A percentile compares a stretch with the other conserved stretches of the same genome.
Evolutionary conservation across 371 early-diverging fungal genomes (phyloP).

Genomic region (Lichtheimia corymbifera): DNA sequence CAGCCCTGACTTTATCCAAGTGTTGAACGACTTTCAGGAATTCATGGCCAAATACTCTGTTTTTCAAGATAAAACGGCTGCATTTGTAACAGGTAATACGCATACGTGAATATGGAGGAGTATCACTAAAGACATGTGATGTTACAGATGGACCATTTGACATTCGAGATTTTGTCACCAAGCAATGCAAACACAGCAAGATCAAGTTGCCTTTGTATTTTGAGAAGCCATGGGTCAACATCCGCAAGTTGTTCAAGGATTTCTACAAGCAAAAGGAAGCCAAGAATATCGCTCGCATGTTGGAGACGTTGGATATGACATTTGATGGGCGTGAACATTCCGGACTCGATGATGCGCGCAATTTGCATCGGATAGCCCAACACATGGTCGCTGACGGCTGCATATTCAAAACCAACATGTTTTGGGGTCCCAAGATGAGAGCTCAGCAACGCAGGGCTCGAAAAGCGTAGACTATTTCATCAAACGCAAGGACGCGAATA

Average conservation of each 20-base stretch:
- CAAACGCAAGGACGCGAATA: too few relatives aligned
- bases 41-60: constrained; percentile 45
- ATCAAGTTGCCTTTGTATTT: constrained; percentile 53
- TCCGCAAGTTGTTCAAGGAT: constrained; percentile 51
- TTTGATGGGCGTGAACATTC: constrained; percentile 79
- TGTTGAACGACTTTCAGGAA: constrained; percentile 41
- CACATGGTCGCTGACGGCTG: constrained; percentile 47
- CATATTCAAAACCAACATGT: constrained; percentile 47
- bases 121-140: neutral
- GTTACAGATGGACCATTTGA: constrained; percentile 81
- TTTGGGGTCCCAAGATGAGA: constrained; percentile 6
- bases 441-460: neutral
- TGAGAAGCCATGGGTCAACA: constrained; percentile 63
- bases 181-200: constrained; percentile 57
- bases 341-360: constrained; percentile 80
- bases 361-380: constrained; percentile 61
- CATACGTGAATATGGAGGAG: neutral
- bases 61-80: constrained; percentile 51
- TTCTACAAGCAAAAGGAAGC: constrained; percentile 47
- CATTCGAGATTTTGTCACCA: constrained; percentile 76
- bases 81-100: constrained; percentile 44
- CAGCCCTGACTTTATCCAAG: constrained; percentile 53
- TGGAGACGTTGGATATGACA: constrained; percentile 51
- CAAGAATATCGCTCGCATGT: constrained; percentile 66
- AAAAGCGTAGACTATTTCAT: neutral